Conservation (phyloP, 805 yeast genomes). For the Metschnikowia kofuensis region DNA sequence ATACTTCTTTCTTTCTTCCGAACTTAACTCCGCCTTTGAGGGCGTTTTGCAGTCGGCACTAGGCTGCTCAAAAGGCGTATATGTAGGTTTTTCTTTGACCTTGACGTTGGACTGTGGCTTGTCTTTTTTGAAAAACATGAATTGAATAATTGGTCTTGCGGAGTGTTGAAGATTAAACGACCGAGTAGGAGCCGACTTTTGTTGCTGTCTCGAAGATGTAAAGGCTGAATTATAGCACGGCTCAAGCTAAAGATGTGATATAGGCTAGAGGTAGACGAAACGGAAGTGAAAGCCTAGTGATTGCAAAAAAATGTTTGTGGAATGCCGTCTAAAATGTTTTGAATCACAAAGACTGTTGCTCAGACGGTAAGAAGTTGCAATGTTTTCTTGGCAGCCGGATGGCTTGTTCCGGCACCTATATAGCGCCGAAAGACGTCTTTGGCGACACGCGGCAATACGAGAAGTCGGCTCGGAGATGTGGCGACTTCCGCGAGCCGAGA, state of each 20-base stretch:
- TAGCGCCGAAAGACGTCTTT: not conserved
- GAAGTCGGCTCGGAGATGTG: not conserved
- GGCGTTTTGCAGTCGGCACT: constrained; percentile 48
- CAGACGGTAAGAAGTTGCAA: not conserved
- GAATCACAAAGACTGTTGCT: not conserved
- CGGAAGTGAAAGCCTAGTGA: too few relatives aligned
- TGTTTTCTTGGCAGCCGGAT: not conserved
- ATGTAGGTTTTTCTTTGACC: constrained; percentile 18
- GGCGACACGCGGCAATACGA: not conserved
- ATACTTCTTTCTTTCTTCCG: constrained; percentile 60
- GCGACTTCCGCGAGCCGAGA: not conserved
- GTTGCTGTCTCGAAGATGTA: too few relatives aligned
- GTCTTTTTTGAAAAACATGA: constrained; percentile 16
- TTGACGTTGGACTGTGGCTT: constrained; percentile 9
- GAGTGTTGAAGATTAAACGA: not conserved
- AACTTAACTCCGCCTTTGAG: constrained; percentile 48
- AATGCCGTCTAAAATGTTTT: too few relatives aligned
- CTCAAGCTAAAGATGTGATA: too few relatives aligned
- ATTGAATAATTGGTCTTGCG: not conserved
- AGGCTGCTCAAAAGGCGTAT: constrained; percentile 55
- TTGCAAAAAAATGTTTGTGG: too few relatives aligned
- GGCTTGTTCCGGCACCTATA: not conserved
- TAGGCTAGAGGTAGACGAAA: too few relatives aligned
- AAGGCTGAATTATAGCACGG: too few relatives aligned
- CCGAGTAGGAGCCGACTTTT: too few relatives aligned